phyloP scores from a whole-genome alignment of 768 basidiomycete genomes.

The Lentinula guzmanii region DNA sequence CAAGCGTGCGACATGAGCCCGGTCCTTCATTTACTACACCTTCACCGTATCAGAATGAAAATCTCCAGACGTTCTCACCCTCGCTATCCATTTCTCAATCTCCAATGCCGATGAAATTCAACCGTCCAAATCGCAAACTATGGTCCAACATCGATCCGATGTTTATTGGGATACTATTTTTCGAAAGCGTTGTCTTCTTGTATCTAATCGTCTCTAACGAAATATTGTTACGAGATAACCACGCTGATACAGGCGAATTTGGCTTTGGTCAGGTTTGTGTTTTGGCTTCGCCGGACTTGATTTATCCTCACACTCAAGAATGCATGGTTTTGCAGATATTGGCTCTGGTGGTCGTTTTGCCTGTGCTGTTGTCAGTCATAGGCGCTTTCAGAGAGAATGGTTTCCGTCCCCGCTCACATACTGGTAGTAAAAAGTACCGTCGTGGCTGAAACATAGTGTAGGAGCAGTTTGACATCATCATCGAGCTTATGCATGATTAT shows the following conservation, averaged over 20 bases:
- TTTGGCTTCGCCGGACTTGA: not conserved
- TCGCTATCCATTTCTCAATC: not conserved
- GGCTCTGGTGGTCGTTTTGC: slow-evolving; percentile 33
- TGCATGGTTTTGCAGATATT: slow-evolving; percentile 21
- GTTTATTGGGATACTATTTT: slow-evolving; percentile 32
- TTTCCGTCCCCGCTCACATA: slow-evolving; percentile 7
- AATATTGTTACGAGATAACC: slow-evolving; percentile 25
- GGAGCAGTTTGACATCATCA: not conserved
- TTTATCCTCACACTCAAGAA: not conserved
- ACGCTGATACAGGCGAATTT: slow-evolving; percentile 15
- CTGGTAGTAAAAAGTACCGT: not conserved
- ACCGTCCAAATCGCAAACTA: slow-evolving; percentile 23
- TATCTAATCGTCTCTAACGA: slow-evolving; percentile 37
- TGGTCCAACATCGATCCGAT: slow-evolving; percentile 33
- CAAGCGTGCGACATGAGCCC: not conserved
- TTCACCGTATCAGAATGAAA: not conserved
- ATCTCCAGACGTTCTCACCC: not conserved
- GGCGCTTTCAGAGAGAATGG: slow-evolving; percentile 26
- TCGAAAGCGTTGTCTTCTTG: slow-evolving; percentile 28
- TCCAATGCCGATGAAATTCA: not conserved
- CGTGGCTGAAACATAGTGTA: not conserved
- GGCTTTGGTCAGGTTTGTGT: slow-evolving; percentile 30
- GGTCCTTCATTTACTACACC: not conserved
- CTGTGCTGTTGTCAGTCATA: slow-evolving; percentile 27
- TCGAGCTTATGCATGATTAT: not conserved